Conservation (phyloP, 2,329 filamentous ascomycete species). For the Phoma sp. region DNA sequence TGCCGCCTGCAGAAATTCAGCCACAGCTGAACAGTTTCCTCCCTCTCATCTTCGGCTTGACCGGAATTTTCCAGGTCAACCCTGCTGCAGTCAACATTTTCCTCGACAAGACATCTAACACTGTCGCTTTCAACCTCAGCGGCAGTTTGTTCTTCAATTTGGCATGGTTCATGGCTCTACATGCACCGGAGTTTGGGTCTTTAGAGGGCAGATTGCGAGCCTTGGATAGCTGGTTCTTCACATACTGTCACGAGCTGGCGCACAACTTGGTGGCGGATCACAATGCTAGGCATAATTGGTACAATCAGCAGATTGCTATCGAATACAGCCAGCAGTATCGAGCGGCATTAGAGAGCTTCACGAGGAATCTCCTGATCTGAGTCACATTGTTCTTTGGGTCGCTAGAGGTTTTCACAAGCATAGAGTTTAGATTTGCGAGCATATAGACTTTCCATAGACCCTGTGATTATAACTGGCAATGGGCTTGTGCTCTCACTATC, state of each 20-base stretch:
- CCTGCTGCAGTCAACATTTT: slow-evolving; percentile 80
- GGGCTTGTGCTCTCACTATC: no score
- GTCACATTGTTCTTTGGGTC: not conserved
- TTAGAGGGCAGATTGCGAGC: slow-evolving; percentile 47
- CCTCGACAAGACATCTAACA: slow-evolving; percentile 77
- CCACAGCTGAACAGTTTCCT: slow-evolving; percentile 37
- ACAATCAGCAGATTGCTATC: slow-evolving; percentile 48
- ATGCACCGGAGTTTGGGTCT: slow-evolving; percentile 50
- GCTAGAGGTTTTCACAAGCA: no score
- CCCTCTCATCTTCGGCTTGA: slow-evolving; percentile 43
- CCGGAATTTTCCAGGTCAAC: slow-evolving; percentile 67
- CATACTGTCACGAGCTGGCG: slow-evolving; percentile 92
- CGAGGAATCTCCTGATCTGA: slow-evolving; percentile 26
- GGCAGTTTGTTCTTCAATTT: slow-evolving; percentile 95
- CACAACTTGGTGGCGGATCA: slow-evolving; percentile 88
- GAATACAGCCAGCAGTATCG: slow-evolving; percentile 44
- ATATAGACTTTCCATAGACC: no score
- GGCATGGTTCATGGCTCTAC: slow-evolving; percentile 81
- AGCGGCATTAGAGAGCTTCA: slow-evolving; percentile 31
- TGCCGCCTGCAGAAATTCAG: slow-evolving; percentile 36
- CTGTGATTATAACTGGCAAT: no score
- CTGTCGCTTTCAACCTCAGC: slow-evolving; percentile 89
- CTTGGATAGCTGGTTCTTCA: slow-evolving; percentile 88
- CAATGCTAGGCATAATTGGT: slow-evolving; percentile 48
- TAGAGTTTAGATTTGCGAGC: no score